Conservation (phyloP, 768 basidiomycete genomes). For the Termitomyces sp. region DNA sequence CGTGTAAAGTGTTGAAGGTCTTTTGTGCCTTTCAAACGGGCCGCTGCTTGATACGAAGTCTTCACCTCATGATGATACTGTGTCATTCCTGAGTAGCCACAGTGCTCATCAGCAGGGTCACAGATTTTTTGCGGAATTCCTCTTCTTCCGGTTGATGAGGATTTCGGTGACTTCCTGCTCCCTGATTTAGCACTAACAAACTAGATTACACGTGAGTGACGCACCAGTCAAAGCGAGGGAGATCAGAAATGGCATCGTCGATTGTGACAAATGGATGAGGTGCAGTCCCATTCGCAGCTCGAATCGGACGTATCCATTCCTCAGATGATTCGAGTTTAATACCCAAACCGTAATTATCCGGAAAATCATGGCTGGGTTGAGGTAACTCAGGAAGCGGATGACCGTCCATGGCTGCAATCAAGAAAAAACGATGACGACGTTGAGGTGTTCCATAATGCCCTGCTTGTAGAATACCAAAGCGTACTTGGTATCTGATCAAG, state of each 20-base stretch:
- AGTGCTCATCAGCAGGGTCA: conserved; percentile 23
- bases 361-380: conserved; percentile 51
- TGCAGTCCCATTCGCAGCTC: conserved; percentile 41
- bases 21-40: conserved; percentile 35
- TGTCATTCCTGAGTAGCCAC: conserved; percentile 28
- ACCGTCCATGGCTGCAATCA: conserved; percentile 40
- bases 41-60: conserved; percentile 41
- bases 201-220: conserved; percentile 7
- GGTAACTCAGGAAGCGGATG: conserved; percentile 43
- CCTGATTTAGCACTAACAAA: not conserved
- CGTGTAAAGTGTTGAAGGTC: conserved; percentile 69
- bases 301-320: conserved; percentile 35
- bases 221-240: conserved; percentile 72
- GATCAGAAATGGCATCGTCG: conserved; percentile 68
- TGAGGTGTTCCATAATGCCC: conserved; percentile 55
- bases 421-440: conserved; percentile 45
- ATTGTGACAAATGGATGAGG: conserved; percentile 55
- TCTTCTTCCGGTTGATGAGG: conserved; percentile 15
- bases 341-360: conserved; percentile 33
- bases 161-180: conserved; percentile 31
- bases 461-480: conserved; percentile 44
- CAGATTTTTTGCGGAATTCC: conserved; percentile 32
- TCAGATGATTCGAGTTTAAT: conserved; percentile 42
- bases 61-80: conserved; percentile 28
- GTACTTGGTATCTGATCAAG: conserved; percentile 43